Base-by-base conservation (phyloP, 2,329 filamentous ascomycete genomes). In the Hypoxylon sp. region DNA sequence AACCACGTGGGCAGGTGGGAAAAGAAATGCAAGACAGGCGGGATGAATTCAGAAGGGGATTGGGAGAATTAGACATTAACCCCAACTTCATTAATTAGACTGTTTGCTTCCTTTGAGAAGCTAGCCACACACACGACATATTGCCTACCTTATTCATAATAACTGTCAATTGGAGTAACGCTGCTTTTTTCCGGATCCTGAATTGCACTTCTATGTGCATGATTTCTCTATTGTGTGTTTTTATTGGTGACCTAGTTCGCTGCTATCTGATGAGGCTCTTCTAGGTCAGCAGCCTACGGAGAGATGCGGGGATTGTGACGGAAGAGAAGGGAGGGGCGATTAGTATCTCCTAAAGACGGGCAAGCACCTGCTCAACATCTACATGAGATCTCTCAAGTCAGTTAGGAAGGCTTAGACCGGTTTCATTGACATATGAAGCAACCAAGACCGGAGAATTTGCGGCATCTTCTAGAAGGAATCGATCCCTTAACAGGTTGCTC, bases 1-100 rank as follows among this genome's bases (percentile, higher is more conserved):
- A 16, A 32, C 50, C 47, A 66, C 63, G 63, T 55, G 58, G 63
- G 32, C n/a, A n/a, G n/a, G n/a, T n/a, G n/a, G n/a, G n/a, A n/a
- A 46, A 45, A 46, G 37, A 34, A 16, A 48, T 48, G 46, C 45
- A 57, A 57, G 57, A 53, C 37, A 54, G 32, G 45, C 47, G 56
- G 50, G 51, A 55, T 37, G 12, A 6, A 45, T 43, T 29, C 45
- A n/a, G 29, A 32, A 43, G 3, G 7, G 16, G 39, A 37, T 50
- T 54, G n/a, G 27, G 47, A 34, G 21, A 27, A 50, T 43, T 21
- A 21, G 11, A 47, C 30, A 14, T 41, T n/a, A n/a, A 34, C 21
- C n/a, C 25, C 25, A 32, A 16, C 30, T 29, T n/a, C 27, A 4
- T 30, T 16, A 21, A 51, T 27, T 61, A 30, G 37, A 14, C 41